Conservation (phyloP, 352 stramenopile species). For the Pythium coloratum region DNA sequence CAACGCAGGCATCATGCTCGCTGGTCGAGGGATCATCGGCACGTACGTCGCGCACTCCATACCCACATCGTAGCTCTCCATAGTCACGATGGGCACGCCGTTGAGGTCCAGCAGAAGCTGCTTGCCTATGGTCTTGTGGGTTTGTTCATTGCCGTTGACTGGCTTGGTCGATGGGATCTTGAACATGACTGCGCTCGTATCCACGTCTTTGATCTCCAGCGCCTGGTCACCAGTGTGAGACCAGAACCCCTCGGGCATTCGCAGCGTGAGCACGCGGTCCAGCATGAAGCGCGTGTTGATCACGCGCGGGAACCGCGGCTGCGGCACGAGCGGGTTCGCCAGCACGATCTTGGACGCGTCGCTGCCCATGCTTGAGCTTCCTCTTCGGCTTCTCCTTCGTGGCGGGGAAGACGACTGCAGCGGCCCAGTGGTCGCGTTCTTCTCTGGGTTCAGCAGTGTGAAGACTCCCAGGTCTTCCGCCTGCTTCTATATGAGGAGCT, state of each 20-base stretch:
- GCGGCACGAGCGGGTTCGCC: conserved; percentile 10
- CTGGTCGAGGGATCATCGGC: background rate
- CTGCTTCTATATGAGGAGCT: no score
- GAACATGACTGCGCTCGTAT: conserved; percentile 5
- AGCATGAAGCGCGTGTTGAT: conserved; percentile 20
- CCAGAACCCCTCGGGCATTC: conserved; percentile 15
- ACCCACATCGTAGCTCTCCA: conserved; percentile 6
- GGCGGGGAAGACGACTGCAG: no score
- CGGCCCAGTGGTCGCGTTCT: no score
- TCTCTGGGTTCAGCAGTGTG: no score
- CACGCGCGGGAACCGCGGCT: conserved; percentile 15
- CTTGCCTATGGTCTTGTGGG: background rate
- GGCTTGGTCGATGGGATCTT: conserved; percentile 1
- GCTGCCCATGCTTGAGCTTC: conserved; percentile 16
- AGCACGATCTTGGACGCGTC: background rate
- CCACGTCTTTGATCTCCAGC: conserved; percentile 12
- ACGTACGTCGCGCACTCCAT: conserved; percentile 17
- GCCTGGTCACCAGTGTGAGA: background rate
- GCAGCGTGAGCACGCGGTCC: conserved; percentile 8
- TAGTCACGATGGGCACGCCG: conserved; percentile 9
- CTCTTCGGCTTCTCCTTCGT: background rate
- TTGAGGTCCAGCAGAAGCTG: conserved; percentile 19
- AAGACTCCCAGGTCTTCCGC: no score
- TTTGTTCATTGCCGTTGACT: background rate
- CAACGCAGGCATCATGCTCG: background rate